A percentile compares a stretch with the other conserved stretches of the same genome.
Evolutionary conservation across 176 grass and related monocot species (phyloP).

Genomic region (Rhynchospora tenuis): DNA sequence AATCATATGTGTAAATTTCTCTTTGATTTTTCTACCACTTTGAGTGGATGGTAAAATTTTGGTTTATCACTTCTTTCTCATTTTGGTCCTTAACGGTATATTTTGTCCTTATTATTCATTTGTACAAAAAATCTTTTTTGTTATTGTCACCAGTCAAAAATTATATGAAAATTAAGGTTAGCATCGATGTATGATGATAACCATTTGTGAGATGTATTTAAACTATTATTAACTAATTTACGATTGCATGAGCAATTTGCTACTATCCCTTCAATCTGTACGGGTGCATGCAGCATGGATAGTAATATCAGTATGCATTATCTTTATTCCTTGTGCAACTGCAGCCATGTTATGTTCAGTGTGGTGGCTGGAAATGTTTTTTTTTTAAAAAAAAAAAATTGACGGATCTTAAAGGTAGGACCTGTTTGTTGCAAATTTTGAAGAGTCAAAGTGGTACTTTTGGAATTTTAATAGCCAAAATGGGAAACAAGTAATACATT

Average conservation of each 20-base stretch:
- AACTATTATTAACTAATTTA: not conserved
- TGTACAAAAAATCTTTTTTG: not conserved
- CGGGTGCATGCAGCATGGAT: not conserved
- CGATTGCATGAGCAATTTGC: not conserved
- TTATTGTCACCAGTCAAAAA: not conserved
- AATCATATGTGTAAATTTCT: not conserved
- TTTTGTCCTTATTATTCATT: not conserved
- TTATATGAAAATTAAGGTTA: not conserved
- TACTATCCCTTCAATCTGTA: not conserved
- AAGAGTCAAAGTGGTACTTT: not conserved
- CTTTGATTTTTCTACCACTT: not conserved
- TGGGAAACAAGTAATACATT: not conserved
- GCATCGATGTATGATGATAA: not conserved
- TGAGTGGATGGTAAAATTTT: not conserved
- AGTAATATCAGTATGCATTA: not conserved
- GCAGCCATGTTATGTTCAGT: not conserved
- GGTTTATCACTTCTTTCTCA: not conserved
- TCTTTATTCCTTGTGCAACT: not conserved
- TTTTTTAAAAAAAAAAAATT: not conserved
- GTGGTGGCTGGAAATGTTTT: not conserved
- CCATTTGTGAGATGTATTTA: not conserved
- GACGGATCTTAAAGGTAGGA: not conserved
- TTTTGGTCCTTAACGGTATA: not conserved
- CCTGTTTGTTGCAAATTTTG: not conserved
- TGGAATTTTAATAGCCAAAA: not conserved